These are phyloP conservation scores for Lonicera japonica DNA, from an alignment of 129 eudicot species.

Conservation along the genomic window DNA sequence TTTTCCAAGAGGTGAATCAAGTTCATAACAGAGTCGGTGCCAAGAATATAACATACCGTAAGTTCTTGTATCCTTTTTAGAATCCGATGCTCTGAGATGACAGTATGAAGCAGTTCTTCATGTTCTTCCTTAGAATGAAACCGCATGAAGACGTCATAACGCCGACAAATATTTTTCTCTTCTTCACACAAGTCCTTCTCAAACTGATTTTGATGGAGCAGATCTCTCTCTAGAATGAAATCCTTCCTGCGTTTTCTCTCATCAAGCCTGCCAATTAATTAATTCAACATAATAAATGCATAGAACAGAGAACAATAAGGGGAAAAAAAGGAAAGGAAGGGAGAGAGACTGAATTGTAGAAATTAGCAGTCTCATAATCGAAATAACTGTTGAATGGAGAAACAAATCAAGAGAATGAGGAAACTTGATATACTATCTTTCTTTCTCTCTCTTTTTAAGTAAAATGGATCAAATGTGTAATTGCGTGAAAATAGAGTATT, in stretches of 20 bases:
- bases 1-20: not conserved
- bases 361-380: not conserved
- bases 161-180: conserved; percentile 53
- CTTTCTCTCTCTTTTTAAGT: not conserved
- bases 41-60: conserved; percentile 24
- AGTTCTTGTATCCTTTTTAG: conserved; percentile 41
- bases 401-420: too few relatives aligned
- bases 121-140: conserved; percentile 56
- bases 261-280: conserved; percentile 37
- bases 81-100: conserved; percentile 39
- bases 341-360: not conserved
- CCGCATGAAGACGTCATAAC: conserved; percentile 46
- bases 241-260: conserved; percentile 68
- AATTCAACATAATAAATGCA: not conserved
- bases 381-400: too few relatives aligned
- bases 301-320: not conserved
- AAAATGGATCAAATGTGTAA: not conserved
- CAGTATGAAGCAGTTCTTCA: conserved; percentile 40
- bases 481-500: not conserved
- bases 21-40: too few relatives aligned
- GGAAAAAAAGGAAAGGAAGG: conserved; percentile 2
- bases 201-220: conserved; percentile 37
- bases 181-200: conserved; percentile 47
- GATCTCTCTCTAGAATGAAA: conserved; percentile 50
- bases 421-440: too few relatives aligned